These are phyloP conservation scores for Cucurbita moschata DNA, from an alignment of 306 rosid species.

Conservation along the genomic window DNA sequence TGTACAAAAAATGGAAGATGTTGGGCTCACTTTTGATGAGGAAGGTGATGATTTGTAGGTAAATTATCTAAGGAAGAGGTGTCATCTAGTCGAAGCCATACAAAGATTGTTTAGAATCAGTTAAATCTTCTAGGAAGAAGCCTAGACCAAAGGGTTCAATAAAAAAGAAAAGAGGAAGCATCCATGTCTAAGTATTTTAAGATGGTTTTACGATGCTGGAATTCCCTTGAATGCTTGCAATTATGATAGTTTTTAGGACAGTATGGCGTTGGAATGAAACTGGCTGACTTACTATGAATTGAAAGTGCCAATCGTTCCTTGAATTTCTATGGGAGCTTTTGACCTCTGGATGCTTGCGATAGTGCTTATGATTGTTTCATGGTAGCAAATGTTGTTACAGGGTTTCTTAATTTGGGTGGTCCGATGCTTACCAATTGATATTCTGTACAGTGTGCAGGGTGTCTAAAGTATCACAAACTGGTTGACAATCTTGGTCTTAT, in stretches of 20 bases:
- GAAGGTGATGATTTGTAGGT: neutral
- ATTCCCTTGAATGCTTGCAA: neutral
- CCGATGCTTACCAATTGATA: neutral
- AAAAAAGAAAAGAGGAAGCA: neutral
- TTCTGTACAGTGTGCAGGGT: constrained; percentile 66
- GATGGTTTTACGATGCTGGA: neutral
- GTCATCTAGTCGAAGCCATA: neutral
- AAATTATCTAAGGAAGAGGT: neutral
- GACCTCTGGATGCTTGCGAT: neutral
- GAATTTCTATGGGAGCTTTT: neutral
- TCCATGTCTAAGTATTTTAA: neutral
- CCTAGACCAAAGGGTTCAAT: neutral
- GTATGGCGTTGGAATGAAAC: too few relatives aligned
- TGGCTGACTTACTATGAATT: too few relatives aligned
- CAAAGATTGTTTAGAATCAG: neutral
- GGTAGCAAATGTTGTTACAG: neutral
- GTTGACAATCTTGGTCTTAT: constrained; percentile 76
- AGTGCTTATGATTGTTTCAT: neutral
- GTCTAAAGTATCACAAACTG: constrained; percentile 57
- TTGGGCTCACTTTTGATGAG: neutral
- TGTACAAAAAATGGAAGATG: neutral
- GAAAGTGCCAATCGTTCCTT: neutral
- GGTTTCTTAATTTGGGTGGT: neutral
- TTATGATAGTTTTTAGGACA: neutral
- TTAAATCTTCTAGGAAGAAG: neutral